These are phyloP conservation scores for Endoconidiophora laricicola DNA, from an alignment of 2,329 filamentous ascomycete genomes.

Conservation along the genomic window DNA sequence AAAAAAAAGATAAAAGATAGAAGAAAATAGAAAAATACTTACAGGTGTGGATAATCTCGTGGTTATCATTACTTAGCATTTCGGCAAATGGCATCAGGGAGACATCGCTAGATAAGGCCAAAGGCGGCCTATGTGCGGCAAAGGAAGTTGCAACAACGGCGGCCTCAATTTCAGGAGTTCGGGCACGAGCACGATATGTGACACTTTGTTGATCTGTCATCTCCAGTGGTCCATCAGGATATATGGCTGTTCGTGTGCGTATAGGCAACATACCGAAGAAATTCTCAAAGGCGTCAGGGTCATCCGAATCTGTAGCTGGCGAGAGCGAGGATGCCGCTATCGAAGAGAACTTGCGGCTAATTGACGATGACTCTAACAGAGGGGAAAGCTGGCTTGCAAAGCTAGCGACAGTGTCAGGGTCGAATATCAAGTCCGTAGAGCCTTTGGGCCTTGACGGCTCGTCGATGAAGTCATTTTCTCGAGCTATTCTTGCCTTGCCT, in stretches of 20 bases:
- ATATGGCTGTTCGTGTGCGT: slow-evolving; percentile 7
- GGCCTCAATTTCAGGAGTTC: slow-evolving; percentile 6
- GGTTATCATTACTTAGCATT: background rate
- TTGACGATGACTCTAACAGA: too few species aligned
- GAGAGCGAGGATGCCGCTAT: background rate
- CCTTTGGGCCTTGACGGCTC: too few species aligned
- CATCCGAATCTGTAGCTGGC: background rate
- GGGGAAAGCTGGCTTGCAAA: too few species aligned
- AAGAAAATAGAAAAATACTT: background rate
- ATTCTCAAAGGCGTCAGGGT: background rate
- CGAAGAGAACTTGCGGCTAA: too few species aligned
- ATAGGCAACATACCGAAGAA: background rate
- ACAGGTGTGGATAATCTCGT: slow-evolving; percentile 11
- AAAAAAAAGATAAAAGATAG: background rate
- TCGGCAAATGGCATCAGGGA: slow-evolving; percentile 5
- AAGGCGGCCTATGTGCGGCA: background rate
- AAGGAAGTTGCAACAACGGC: slow-evolving; percentile 1
- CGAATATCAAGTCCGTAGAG: too few species aligned
- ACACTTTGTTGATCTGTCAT: slow-evolving; percentile 5
- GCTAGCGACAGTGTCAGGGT: too few species aligned
- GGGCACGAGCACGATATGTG: slow-evolving; percentile 6
- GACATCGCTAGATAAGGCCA: slow-evolving; percentile 1
- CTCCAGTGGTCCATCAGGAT: background rate
- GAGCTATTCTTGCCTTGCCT: too few species aligned
- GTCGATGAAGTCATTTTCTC: too few species aligned